Percentiles rank a stretch among this genome's conserved stretches.
Evolutionary conservation across 164 flowering plant species (phyloP).

Genomic region (Macadamia integrifolia): DNA sequence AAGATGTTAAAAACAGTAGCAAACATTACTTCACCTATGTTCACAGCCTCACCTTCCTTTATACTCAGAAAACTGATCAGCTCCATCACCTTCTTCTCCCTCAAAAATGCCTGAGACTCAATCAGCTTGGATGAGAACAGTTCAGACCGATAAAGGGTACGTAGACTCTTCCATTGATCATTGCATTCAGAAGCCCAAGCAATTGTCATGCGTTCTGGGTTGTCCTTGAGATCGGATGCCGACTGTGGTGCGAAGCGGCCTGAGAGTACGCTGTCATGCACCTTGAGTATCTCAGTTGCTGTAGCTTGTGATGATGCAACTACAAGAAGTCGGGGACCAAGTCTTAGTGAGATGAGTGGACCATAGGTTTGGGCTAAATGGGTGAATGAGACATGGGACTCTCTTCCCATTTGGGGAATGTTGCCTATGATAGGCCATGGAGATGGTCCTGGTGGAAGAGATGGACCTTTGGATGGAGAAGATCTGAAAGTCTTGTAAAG

Average conservation of each 20-base stretch:
- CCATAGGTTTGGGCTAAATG: slow-evolving; percentile 22
- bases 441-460: slow-evolving; percentile 31
- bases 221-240: background rate
- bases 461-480: background rate
- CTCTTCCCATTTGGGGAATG: slow-evolving; percentile 21
- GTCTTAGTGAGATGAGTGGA: slow-evolving; percentile 25
- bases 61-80: slow-evolving; percentile 12
- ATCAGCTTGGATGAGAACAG: slow-evolving; percentile 24
- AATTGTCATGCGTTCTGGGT: background rate
- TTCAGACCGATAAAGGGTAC: slow-evolving; percentile 21
- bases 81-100: slow-evolving; percentile 20
- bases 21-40: slow-evolving; percentile 18
- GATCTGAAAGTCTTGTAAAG: background rate
- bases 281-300: slow-evolving; percentile 30
- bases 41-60: slow-evolving; percentile 17
- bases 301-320: slow-evolving; percentile 28
- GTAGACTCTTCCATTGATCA: slow-evolving; percentile 24
- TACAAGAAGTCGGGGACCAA: slow-evolving; percentile 23
- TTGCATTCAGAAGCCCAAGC: slow-evolving; percentile 19
- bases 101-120: slow-evolving; percentile 10
- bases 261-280: slow-evolving; percentile 26
- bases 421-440: slow-evolving; percentile 33
- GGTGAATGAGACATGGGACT: slow-evolving; percentile 22
- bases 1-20: slow-evolving; percentile 22
- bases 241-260: slow-evolving; percentile 9